These are phyloP conservation scores for Neurospora sp. DNA, from an alignment of 495 filamentous ascomycete species.

Conservation along the genomic window DNA sequence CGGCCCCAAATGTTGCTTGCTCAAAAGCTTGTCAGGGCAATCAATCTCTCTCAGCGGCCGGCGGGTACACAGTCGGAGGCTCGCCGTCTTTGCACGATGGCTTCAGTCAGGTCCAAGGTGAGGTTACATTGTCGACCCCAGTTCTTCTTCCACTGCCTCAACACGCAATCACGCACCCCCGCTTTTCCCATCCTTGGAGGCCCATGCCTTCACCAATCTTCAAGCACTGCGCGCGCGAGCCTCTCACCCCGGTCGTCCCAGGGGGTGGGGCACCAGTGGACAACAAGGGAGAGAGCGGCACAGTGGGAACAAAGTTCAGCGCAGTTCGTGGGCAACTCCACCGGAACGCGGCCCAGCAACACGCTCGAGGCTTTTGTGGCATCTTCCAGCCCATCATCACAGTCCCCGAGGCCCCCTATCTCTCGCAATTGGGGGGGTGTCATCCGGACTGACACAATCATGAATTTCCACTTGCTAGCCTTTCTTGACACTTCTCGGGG, in stretches of 20 bases:
- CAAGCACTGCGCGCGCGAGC: constrained; percentile 8
- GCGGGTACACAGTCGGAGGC: background rate
- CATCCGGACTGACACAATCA: background rate
- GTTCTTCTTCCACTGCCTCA: constrained; percentile 4
- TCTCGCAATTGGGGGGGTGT: background rate
- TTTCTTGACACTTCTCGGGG: background rate
- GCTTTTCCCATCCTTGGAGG: constrained; percentile 20
- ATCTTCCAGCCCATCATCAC: background rate
- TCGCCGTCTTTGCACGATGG: background rate
- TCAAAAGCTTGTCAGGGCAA: background rate
- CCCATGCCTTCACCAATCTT: constrained; percentile 16
- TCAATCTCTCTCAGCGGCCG: background rate
- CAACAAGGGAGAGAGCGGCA: constrained; percentile 8
- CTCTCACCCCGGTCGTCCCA: constrained; percentile 16
- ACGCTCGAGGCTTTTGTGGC: background rate
- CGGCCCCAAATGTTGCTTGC: background rate
- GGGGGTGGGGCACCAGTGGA: constrained; percentile 3
- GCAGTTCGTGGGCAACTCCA: constrained; percentile 5
- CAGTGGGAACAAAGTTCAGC: constrained; percentile 4
- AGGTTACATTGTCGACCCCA: background rate
- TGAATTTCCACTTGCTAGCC: background rate
- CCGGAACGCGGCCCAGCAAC: constrained; percentile 1
- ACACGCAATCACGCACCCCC: constrained; percentile 29
- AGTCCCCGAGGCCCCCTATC: background rate
- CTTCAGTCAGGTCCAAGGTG: background rate